Conservation (phyloP, 2,329 filamentous ascomycete genomes). For the Sclerotinia glacialis region DNA sequence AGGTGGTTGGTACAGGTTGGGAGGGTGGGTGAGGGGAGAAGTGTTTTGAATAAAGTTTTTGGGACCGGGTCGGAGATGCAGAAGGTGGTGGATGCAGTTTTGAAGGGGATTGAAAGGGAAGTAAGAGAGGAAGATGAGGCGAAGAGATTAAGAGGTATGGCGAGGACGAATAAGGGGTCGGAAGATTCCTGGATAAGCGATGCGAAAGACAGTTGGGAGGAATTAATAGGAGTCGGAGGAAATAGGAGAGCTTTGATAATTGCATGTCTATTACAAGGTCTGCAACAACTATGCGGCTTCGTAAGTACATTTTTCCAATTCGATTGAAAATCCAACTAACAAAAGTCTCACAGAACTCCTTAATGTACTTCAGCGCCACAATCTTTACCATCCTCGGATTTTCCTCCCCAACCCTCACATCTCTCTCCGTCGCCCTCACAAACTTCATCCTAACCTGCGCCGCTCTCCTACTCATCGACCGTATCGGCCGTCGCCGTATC, state of each 20-base stretch:
- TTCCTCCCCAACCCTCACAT: slow-evolving; percentile 72
- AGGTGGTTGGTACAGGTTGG: slow-evolving; percentile 78
- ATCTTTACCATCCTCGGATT: slow-evolving; percentile 79
- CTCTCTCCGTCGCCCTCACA: slow-evolving; percentile 75
- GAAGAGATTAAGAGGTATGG: slow-evolving; percentile 36
- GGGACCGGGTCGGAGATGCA: slow-evolving; percentile 46
- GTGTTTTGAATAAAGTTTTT: slow-evolving; percentile 64
- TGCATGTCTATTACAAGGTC: slow-evolving; percentile 79
- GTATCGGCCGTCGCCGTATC: slow-evolving; percentile 73
- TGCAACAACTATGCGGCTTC: slow-evolving; percentile 88
- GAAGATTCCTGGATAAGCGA: slow-evolving; percentile 30
- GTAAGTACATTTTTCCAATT: slow-evolving; percentile 45
- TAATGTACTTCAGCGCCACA: slow-evolving; percentile 89
- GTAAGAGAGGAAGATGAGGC: slow-evolving; percentile 66
- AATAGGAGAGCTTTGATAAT: slow-evolving; percentile 77
- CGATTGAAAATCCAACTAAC: slow-evolving; percentile 16
- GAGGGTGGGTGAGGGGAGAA: slow-evolving; percentile 57
- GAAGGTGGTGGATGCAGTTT: slow-evolving; percentile 54
- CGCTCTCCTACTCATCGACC: slow-evolving; percentile 75
- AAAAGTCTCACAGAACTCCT: slow-evolving; percentile 60
- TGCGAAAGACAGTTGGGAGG: slow-evolving; percentile 47
- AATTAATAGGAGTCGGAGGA: slow-evolving; percentile 56
- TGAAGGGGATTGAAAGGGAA: slow-evolving; percentile 71
- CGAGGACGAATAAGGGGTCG: slow-evolving; percentile 27
- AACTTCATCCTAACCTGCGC: slow-evolving; percentile 79